Percentiles rank a stretch among this genome's conserved stretches.
These are phyloP conservation scores for Cytospora mali DNA, from an alignment of 2,329 filamentous ascomycete species.

Conservation along the genomic window DNA sequence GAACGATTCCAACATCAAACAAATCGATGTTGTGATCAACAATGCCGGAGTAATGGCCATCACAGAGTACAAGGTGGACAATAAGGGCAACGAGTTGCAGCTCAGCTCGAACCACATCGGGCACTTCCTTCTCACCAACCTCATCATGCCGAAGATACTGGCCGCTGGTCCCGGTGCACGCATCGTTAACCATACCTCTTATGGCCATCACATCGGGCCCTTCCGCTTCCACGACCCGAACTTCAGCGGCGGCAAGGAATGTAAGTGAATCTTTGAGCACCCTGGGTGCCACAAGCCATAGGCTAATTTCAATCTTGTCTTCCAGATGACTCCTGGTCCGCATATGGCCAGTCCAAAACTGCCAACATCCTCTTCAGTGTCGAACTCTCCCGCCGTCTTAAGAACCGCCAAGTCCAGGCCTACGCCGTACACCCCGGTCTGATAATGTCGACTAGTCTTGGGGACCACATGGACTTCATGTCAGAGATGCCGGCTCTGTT, in stretches of 20 bases:
- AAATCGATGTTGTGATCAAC: slow-evolving; percentile 47
- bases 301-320: slow-evolving; percentile 1
- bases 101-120: slow-evolving; percentile 50
- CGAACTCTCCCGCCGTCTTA: slow-evolving; percentile 30
- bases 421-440: slow-evolving; percentile 17
- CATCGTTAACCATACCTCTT: slow-evolving; percentile 47
- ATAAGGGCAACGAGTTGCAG: slow-evolving; percentile 48
- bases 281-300: background rate
- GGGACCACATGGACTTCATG: slow-evolving; percentile 2
- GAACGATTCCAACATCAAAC: slow-evolving; percentile 38
- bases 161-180: slow-evolving; percentile 36
- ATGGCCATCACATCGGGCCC: slow-evolving; percentile 35
- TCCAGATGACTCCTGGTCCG: slow-evolving; percentile 26
- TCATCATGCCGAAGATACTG: slow-evolving; percentile 47
- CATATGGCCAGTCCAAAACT: slow-evolving; percentile 37
- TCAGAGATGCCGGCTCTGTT: background rate
- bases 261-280: background rate
- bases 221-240: slow-evolving; percentile 40
- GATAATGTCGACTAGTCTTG: slow-evolving; percentile 10
- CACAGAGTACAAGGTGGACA: slow-evolving; percentile 38
- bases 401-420: slow-evolving; percentile 5
- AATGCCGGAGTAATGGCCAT: slow-evolving; percentile 48
- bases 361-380: slow-evolving; percentile 36
- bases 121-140: slow-evolving; percentile 50
- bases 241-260: slow-evolving; percentile 16